Percentiles rank a stretch among this genome's conserved stretches.
Evolutionary conservation across 768 basidiomycete species (phyloP).

Genomic region (Pisolithus orientalis): DNA sequence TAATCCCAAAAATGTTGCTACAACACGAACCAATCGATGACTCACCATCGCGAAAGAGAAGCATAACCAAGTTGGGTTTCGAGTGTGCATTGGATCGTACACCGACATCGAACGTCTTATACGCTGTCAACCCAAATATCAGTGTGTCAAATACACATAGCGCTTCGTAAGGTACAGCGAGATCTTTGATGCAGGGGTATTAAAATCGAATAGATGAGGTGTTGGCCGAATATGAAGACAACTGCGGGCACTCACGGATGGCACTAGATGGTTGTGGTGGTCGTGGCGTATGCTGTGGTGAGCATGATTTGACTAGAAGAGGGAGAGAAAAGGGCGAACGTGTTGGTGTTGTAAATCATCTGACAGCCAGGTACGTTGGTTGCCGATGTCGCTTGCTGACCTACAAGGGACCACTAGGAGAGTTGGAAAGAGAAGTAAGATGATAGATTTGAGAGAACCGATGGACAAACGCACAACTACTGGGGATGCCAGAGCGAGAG

Average conservation of each 20-base stretch:
- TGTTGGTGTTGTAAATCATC: constrained; percentile 1
- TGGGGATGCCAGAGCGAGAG: constrained; percentile 23
- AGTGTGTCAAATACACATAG: constrained; percentile 44
- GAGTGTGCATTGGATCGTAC: constrained; percentile 15
- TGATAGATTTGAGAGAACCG: not conserved
- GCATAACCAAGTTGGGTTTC: constrained; percentile 31
- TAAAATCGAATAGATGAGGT: not conserved
- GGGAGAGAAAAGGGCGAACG: not conserved
- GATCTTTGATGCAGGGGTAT: constrained; percentile 10
- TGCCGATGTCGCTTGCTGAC: constrained; percentile 27
- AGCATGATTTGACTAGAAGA: not conserved
- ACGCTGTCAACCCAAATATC: constrained; percentile 42
- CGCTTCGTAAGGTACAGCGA: constrained; percentile 42
- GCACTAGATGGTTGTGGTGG: constrained; percentile 1
- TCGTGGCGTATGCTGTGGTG: not conserved
- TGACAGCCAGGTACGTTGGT: constrained; percentile 24
- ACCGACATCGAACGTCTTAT: constrained; percentile 36
- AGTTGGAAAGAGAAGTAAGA: not conserved
- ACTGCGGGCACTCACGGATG: constrained; percentile 1
- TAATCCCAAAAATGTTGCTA: not conserved
- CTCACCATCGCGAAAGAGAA: constrained; percentile 47
- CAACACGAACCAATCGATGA: not conserved
- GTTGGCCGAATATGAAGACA: not conserved
- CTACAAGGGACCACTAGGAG: constrained; percentile 39
- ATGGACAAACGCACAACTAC: constrained; percentile 29